These are phyloP conservation scores for Fraxinus excelsior DNA, from an alignment of 257 asterid species.

Conservation along the genomic window DNA sequence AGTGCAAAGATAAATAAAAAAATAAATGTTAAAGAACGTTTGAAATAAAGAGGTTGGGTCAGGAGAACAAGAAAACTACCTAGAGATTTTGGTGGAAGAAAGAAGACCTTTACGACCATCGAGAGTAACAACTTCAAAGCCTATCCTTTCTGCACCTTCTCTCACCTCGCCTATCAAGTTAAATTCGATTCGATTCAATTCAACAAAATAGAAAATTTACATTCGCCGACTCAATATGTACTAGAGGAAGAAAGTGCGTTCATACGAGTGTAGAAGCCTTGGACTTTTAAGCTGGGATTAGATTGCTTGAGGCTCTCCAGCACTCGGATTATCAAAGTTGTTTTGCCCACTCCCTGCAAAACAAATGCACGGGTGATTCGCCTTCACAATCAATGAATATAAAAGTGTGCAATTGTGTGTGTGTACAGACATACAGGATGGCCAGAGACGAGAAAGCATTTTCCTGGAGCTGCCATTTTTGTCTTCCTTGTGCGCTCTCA, in stretches of 20 bases:
- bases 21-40: neutral
- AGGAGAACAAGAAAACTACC: conserved; percentile 34
- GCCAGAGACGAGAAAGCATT: conserved; percentile 75
- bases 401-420: neutral
- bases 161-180: conserved; percentile 65
- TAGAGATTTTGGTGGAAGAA: conserved; percentile 55
- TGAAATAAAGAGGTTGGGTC: conserved; percentile 6
- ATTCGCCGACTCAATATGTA: conserved; percentile 6
- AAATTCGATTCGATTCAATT: conserved; percentile 13
- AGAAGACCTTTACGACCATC: conserved; percentile 75
- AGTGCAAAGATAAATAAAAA: neutral
- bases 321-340: conserved; percentile 69
- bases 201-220: neutral
- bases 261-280: conserved; percentile 86
- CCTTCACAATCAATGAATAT: neutral
- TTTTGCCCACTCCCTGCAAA: conserved; percentile 84
- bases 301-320: conserved; percentile 58
- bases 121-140: conserved; percentile 79
- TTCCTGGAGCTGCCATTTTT: conserved; percentile 55
- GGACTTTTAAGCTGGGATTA: conserved; percentile 66
- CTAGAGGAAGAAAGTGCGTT: conserved; percentile 2
- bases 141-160: conserved; percentile 72
- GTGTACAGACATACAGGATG: conserved; percentile 46
- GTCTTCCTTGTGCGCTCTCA: neutral
- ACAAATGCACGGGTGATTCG: neutral